Evolutionary conservation across 176 grass and related monocot species (phyloP), one percentile per base, ranked within the genome.

Genomic region (Phyllostachys edulis): DNA sequence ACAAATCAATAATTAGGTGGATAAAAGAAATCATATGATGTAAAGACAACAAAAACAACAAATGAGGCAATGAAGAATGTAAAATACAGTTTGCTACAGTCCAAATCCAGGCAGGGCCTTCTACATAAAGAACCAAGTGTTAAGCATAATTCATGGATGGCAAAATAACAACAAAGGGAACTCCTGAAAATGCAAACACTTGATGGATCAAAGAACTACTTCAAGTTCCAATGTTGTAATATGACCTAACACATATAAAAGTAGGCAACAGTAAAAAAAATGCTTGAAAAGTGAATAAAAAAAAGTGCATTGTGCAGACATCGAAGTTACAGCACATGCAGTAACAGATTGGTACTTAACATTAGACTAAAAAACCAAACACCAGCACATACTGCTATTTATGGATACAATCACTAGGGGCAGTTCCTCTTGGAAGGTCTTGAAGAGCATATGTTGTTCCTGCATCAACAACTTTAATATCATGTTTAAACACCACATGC

Each of bases 381-480:
- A 82, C 4, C 21, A 85, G 34, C 8, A 75, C 0, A 16, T 16
- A 71, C 41, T 82, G 13, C 63, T 73, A 74, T 59, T 79, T 79
- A 78, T 77, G 94, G 96, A 98, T 98, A 98, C 93, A 98, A 59
- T 98, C 93, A 52, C 91, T 87, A 60, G 59, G 87, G 67, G 51
- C 67, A 84, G 89, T 89, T 85, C 96, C 96, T 39, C 52, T 84
- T 27, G 76, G 90, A 87, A 98, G 83, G 78, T 92, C 92, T 85
- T 90, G 84, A 55, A 95, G 70, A 64, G 81, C 56, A 76, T 81
- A n/a, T 71, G 75, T 41, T 21, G 87, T 85, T 71, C 46, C 76
- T 85, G 76, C 85, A 36, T 92, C 91, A 45, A 98, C 85, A 80
- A 98, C 92, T 86, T 90, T 87, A 65, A 98, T 90, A 82, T 90